Evolutionary conservation across 2,329 filamentous ascomycete genomes (phyloP).

Genomic region (Cadophora luteo-olivacea): DNA sequence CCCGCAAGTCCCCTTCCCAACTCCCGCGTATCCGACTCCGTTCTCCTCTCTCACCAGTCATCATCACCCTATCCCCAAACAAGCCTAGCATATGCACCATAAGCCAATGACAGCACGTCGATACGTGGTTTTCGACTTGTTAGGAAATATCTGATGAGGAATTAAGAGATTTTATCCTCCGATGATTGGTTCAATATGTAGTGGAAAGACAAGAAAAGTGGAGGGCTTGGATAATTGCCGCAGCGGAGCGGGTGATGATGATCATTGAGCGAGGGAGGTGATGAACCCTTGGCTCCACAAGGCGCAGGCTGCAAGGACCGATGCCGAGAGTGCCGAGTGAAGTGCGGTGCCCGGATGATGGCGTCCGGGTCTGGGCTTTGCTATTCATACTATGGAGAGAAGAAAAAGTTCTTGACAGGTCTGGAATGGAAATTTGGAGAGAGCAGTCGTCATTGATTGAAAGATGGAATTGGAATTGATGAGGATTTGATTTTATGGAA

Average conservation of each 20-base stretch:
- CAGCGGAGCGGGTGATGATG: not conserved
- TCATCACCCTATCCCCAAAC: not conserved
- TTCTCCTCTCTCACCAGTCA: not conserved
- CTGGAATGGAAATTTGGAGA: not conserved
- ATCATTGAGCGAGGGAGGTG: not conserved
- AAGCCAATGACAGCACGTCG: conserved; percentile 3
- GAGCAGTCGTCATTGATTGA: not conserved
- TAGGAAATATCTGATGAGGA: conserved; percentile 1
- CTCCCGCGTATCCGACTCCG: conserved; percentile 10
- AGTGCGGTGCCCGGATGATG: not conserved
- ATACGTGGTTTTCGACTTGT: not conserved
- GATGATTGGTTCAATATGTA: too few relatives aligned
- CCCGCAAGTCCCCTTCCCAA: not conserved
- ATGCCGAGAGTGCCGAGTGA: conserved; percentile 7
- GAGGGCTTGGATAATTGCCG: not conserved
- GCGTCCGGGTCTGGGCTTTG: not conserved
- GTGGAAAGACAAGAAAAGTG: too few relatives aligned
- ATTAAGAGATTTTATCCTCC: too few relatives aligned
- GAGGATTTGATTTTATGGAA: not conserved
- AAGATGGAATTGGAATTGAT: not conserved
- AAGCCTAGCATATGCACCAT: not conserved
- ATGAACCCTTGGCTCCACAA: not conserved
- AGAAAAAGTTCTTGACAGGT: not conserved
- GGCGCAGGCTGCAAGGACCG: not conserved
- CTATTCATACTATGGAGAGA: too few relatives aligned